Percentiles rank a stretch among this genome's conserved stretches.
These are phyloP conservation scores for Urtica urens DNA, from an alignment of 306 rosid genomes.

Conservation along the genomic window DNA sequence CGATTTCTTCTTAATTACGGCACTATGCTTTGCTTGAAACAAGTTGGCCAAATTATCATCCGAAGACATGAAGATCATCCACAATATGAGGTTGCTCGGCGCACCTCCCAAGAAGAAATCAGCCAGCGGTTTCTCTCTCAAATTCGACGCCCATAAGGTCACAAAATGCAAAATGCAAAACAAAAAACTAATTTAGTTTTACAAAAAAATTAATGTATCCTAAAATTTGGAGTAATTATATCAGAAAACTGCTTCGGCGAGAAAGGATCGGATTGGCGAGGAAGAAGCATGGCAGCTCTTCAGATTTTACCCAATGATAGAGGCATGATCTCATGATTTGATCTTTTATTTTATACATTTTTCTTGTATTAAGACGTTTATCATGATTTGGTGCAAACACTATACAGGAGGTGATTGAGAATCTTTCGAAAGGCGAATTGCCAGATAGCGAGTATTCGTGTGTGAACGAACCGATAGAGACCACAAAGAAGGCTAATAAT, in stretches of 20 bases:
- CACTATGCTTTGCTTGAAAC: no score
- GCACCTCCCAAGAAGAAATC: constrained; percentile 38
- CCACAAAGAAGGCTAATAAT: constrained; percentile 2
- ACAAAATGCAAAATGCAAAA: constrained; percentile 11
- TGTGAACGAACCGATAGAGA: constrained; percentile 35
- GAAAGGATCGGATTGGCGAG: constrained; percentile 68
- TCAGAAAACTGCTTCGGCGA: constrained; percentile 64
- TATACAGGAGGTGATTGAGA: constrained; percentile 62
- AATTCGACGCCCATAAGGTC: constrained; percentile 75
- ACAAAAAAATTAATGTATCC: no score
- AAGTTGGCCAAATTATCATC: constrained; percentile 76
- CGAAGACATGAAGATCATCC: constrained; percentile 77
- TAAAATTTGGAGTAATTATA: no score
- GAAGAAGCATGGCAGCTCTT: constrained; percentile 83
- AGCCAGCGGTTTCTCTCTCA: constrained; percentile 51
- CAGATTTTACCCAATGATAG: constrained; percentile 81
- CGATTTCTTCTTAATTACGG: no score
- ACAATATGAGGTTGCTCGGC: constrained; percentile 59
- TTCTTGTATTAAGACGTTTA: background rate
- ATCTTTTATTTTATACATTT: background rate
- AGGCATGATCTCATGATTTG: constrained; percentile 34
- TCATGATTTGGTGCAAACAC: background rate
- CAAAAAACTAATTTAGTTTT: no score
- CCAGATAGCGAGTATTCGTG: constrained; percentile 70
- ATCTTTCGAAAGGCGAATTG: constrained; percentile 51